Evolutionary conservation across 140 eudicot genomes (phyloP), one percentile per base, ranked within the genome.

Genomic region (Ambrosia hybrid): DNA sequence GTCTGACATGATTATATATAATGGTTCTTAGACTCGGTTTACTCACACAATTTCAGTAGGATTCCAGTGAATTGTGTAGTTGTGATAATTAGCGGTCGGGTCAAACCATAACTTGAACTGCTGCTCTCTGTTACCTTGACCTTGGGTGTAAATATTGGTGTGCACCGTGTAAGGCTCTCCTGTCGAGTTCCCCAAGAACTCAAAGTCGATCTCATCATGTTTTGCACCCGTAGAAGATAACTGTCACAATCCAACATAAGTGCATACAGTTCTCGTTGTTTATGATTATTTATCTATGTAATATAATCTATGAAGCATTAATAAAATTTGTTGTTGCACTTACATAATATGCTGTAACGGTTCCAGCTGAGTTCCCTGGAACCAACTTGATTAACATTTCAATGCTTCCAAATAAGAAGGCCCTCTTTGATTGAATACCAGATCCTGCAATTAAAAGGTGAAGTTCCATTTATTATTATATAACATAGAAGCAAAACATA

Each of bases 161-260:
- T 91, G 97, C 73, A 91, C 72, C n/a, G 80, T 81, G 73, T 86
- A 88, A 16, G 97, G 97, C 34, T 88, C 84, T 37, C 96, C 89
- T 33, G 96, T 75, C 13, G 78, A 73, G 81, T 91, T 91, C 2
- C 97, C 97, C 34, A 91, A 79, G 70, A 91, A 91, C 89, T 91
- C 97, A 69, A 91, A 88, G 83, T 91, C 97, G 46, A 91, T 88
- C 74, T 91, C 95, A 9, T 91, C 95, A 57, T 91, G 97, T 6
- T 73, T 78, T 15, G 82, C 80, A 6, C 95, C 92, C n/a, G 57
- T 72, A 5, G 97, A 88, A 10, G 92, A 85, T 6, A 91, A 72
- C 92, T 85, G 83, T 58, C 38, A 41, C 43, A 51, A 51, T 55
- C 62, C 66, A 30, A 45, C 36, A 11, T 15, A 2, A 51, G 71